Percentiles rank a stretch among this genome's conserved stretches.
phyloP scores from a whole-genome alignment of 331 rosid genomes.

The Spiraea crenata region DNA sequence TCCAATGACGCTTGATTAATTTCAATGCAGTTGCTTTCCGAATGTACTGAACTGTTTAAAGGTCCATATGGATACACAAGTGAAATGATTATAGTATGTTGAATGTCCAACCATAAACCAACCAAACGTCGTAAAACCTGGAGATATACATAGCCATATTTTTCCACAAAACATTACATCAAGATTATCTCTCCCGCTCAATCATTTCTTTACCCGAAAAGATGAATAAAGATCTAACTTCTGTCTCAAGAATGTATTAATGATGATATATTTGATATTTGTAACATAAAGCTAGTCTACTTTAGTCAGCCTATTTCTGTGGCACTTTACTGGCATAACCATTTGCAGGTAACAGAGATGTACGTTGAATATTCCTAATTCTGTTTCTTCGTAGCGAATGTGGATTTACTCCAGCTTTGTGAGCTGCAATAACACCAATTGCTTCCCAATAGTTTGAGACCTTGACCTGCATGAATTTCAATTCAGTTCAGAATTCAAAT shows the following conservation, averaged over 20 bases:
- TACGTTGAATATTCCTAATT: conserved; percentile 45
- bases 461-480: conserved; percentile 55
- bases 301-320: conserved; percentile 17
- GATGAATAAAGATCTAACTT: not conserved
- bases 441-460: conserved; percentile 96
- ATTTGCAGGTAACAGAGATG: conserved; percentile 33
- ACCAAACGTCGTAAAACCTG: not conserved
- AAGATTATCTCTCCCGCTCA: not conserved
- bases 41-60: not conserved
- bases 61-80: not conserved
- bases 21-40: not conserved
- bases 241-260: conserved; percentile 7
- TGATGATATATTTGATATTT: not conserved
- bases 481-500: conserved; percentile 27
- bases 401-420: conserved; percentile 90
- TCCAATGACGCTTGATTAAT: not conserved
- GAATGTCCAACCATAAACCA: not conserved
- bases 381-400: conserved; percentile 65
- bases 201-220: not conserved
- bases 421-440: conserved; percentile 81
- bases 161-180: not conserved
- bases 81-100: not conserved
- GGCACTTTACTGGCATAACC: conserved; percentile 38
- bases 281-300: not conserved
- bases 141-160: not conserved